These are phyloP conservation scores for Chrysochromulina parva DNA, from an alignment of 78 protist species.

Conservation along the genomic window DNA sequence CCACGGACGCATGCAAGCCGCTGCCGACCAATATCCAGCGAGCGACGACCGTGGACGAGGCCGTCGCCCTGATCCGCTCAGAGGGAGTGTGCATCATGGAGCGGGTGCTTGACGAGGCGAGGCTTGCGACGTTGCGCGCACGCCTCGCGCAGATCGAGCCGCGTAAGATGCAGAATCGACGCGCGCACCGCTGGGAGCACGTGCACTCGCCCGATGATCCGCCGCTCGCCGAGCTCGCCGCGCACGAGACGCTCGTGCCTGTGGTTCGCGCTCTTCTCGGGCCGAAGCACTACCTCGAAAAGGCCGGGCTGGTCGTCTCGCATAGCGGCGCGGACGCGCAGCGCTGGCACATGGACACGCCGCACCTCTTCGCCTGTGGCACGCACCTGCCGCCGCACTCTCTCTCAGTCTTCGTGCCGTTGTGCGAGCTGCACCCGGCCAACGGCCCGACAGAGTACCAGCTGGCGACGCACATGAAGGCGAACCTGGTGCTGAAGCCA, in stretches of 20 bases:
- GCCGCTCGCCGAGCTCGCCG: background rate
- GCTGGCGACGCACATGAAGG: background rate
- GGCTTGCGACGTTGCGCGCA: background rate
- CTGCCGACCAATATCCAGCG: too few species aligned
- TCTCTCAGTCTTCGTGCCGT: background rate
- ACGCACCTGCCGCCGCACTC: background rate
- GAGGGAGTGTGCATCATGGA: background rate
- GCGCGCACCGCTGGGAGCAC: background rate
- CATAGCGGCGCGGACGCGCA: background rate
- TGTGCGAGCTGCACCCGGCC: background rate
- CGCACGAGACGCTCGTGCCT: background rate
- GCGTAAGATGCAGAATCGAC: background rate
- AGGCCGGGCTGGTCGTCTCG: background rate
- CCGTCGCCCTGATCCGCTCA: too few species aligned
- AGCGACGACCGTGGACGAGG: too few species aligned
- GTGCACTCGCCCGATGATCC: background rate
- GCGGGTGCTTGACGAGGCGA: background rate
- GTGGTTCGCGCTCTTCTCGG: background rate
- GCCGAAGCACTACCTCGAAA: background rate
- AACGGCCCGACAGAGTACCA: background rate
- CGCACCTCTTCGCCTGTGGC: background rate
- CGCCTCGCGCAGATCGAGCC: background rate
- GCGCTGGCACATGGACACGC: conserved; percentile 15
- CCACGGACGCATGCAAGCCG: too few species aligned
- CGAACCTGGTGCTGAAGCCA: background rate